Conservation (phyloP, 192 early-diverging fungal species). For the Rhizoclosmatium sp. region DNA sequence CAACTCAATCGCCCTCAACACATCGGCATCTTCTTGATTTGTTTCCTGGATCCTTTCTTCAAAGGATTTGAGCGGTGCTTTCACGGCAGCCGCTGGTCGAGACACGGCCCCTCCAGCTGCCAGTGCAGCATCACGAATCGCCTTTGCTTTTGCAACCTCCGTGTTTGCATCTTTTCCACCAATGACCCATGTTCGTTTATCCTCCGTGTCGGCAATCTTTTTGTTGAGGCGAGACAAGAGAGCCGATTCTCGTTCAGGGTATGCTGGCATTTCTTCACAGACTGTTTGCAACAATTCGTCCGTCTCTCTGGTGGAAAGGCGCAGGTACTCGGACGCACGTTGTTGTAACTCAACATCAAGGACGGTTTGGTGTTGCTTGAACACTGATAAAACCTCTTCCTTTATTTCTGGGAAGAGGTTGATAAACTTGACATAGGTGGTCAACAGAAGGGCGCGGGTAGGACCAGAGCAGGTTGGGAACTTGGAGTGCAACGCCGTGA, state of each 20-base stretch:
- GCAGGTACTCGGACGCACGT: conserved; percentile 90
- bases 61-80: conserved; percentile 32
- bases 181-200: conserved; percentile 94
- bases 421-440: conserved; percentile 94
- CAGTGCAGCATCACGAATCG: conserved; percentile 44
- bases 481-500: conserved; percentile 92
- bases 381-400: conserved; percentile 81
- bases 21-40: conserved; percentile 40
- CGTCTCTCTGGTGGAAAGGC: conserved; percentile 75
- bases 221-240: conserved; percentile 83
- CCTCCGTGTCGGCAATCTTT: conserved; percentile 90
- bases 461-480: conserved; percentile 80
- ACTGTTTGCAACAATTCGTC: conserved; percentile 90
- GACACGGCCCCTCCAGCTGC: conserved; percentile 19
- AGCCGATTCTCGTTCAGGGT: conserved; percentile 92
- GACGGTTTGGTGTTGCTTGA: conserved; percentile 86
- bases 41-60: conserved; percentile 33
- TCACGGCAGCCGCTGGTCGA: conserved; percentile 26
- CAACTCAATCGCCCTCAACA: conserved; percentile 46
- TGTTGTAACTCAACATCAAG: conserved; percentile 97
- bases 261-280: conserved; percentile 99
- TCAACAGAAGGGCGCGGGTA: conserved; percentile 86
- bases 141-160: conserved; percentile 43
- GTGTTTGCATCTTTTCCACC: conserved; percentile 70
- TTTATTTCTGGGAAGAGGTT: conserved; percentile 99